A percentile compares a stretch with the other conserved stretches of the same genome.
Evolutionary conservation across 257 asterid species (phyloP).

Genomic region (Salvia rosmarinus): DNA sequence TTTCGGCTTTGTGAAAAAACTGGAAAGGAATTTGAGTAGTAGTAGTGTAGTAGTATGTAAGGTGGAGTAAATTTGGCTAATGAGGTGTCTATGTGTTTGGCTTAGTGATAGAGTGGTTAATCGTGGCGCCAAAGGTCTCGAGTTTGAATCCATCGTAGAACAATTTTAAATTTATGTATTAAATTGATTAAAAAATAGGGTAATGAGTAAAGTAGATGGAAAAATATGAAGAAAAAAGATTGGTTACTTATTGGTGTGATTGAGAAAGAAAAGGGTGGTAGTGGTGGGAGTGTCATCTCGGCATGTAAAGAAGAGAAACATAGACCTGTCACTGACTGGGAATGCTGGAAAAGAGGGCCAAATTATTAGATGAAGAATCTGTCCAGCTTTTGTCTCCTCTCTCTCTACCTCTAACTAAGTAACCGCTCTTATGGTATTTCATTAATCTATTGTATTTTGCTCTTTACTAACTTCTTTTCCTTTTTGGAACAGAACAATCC

Average conservation of each 20-base stretch:
- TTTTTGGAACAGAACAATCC: background rate
- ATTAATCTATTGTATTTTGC: too few relatives aligned
- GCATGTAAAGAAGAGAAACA: conserved; percentile 32
- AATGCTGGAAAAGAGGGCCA: conserved; percentile 25
- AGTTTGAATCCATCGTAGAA: too few relatives aligned
- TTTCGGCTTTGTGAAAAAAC: background rate
- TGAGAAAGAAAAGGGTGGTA: conserved; percentile 8
- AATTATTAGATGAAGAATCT: conserved; percentile 37
- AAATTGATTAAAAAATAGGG: too few relatives aligned
- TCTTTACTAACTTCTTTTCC: too few relatives aligned
- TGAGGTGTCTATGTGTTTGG: too few relatives aligned
- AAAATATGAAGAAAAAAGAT: background rate
- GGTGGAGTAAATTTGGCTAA: too few relatives aligned
- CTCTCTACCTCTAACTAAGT: too few relatives aligned
- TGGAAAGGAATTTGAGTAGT: background rate
- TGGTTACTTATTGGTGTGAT: background rate
- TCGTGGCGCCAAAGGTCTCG: too few relatives aligned
- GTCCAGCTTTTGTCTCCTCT: conserved; percentile 28
- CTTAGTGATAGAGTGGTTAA: too few relatives aligned
- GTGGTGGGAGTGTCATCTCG: conserved; percentile 7
- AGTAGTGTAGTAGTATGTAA: background rate
- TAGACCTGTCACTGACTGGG: background rate
- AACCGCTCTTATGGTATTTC: too few relatives aligned
- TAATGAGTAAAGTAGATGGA: conserved; percentile 10
- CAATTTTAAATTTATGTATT: too few relatives aligned